Evolutionary conservation across 2,329 filamentous ascomycete genomes (phyloP).

Genomic region (Xenosphaeropsis pyriputrescens): DNA sequence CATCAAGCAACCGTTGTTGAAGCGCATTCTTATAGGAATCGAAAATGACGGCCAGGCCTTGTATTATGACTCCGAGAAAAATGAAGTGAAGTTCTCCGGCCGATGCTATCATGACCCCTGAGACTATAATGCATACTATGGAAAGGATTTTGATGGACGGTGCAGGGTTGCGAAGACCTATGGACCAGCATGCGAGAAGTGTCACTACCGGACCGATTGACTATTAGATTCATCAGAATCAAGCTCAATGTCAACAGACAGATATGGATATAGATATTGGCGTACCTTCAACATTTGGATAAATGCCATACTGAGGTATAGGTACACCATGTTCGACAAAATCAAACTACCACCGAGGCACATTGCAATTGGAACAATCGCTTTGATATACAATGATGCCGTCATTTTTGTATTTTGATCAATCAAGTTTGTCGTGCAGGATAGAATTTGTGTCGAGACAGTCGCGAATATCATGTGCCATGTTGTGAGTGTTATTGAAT

Average conservation of each 20-base stretch:
- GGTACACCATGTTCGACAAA: constrained; percentile 52
- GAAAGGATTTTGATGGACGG: constrained; percentile 27
- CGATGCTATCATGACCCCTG: constrained; percentile 35
- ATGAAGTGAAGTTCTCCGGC: constrained; percentile 56
- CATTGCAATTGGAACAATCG: constrained; percentile 50
- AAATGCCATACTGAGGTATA: constrained; percentile 53
- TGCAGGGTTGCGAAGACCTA: constrained; percentile 32
- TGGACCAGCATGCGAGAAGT: constrained; percentile 46
- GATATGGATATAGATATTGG: constrained; percentile 34
- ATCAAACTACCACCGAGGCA: constrained; percentile 52
- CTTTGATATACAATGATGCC: constrained; percentile 41
- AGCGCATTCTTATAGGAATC: constrained; percentile 73
- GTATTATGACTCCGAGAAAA: constrained; percentile 49
- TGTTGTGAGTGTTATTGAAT: constrained; percentile 42
- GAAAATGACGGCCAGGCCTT: constrained; percentile 62
- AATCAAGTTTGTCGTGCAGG: constrained; percentile 46
- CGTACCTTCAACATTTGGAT: constrained; percentile 62
- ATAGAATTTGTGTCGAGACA: constrained; percentile 48
- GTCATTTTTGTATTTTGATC: constrained; percentile 49
- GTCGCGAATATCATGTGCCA: constrained; percentile 57
- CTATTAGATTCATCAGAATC: constrained; percentile 36
- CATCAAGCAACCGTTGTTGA: constrained; percentile 67
- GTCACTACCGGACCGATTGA: constrained; percentile 38
- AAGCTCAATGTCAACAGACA: constrained; percentile 33
- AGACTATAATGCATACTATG: constrained; percentile 36